phyloP scores from a whole-genome alignment of 1,139 yeast genomes.

The Blastobotrys capitulatus region DNA sequence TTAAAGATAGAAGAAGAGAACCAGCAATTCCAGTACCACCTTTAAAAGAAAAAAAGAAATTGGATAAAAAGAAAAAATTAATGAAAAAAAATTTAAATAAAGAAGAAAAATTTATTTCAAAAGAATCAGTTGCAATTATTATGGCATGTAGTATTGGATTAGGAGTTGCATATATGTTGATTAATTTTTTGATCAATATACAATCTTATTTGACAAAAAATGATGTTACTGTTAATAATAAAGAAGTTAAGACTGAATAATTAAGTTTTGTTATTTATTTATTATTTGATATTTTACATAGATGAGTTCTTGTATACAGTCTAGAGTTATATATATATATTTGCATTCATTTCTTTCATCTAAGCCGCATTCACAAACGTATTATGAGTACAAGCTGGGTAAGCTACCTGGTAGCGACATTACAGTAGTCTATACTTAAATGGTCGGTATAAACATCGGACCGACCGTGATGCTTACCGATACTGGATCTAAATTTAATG shows the following conservation, averaged over 20 bases:
- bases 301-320: background rate
- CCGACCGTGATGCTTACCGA: too few relatives aligned
- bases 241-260: background rate
- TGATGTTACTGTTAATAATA: too few relatives aligned
- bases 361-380: too few relatives aligned
- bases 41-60: slow-evolving; percentile 12
- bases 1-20: slow-evolving; percentile 11
- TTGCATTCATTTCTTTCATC: background rate
- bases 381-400: too few relatives aligned
- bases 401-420: too few relatives aligned
- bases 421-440: too few relatives aligned
- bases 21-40: slow-evolving; percentile 19
- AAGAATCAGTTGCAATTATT: slow-evolving; percentile 7
- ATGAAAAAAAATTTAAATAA: background rate
- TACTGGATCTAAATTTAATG: too few relatives aligned
- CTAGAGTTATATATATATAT: too few relatives aligned
- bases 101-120: slow-evolving; percentile 7
- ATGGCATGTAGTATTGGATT: slow-evolving; percentile 6
- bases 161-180: background rate
- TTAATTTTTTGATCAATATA: background rate
- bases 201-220: background rate
- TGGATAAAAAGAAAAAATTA: slow-evolving; percentile 1
- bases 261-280: too few relatives aligned
- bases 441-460: too few relatives aligned
- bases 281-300: too few relatives aligned